Base-by-base conservation (phyloP, 2,329 filamentous ascomycete species). In the Chaetomium sp. region DNA sequence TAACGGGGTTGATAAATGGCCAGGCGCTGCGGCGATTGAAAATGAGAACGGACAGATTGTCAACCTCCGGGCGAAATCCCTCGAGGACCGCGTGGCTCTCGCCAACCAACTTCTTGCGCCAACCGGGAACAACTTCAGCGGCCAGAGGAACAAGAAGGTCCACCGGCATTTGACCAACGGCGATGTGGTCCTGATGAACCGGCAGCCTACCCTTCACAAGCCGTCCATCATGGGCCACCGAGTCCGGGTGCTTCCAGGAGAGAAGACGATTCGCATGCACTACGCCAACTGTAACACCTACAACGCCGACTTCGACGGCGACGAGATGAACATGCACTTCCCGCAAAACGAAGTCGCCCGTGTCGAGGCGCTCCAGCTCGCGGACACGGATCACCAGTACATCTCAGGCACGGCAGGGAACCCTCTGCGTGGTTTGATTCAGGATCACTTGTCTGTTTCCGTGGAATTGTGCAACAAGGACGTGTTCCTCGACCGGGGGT, bases 301-400 rank as follows among this genome's bases (percentile, higher is more conserved):
- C 78, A 99, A 99, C 66, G 94, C 94, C 36, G 94, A 99, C 79
- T 99, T 99, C 68, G 95, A 99, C 67, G 94, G 94, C 71, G 94
- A 99, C 69, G 94, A 99, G 72, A 99, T 99, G 94, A 99, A 99
- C 71, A 95, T 99, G 91, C 94, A 99, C 73, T 97, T 99, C 67
- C 94, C 94, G 1, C 94, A 99, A 66, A 97, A 96, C 64, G 95
- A 97, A 69, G 79, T 97, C 61, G 94, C 94, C 12, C 82, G 94
- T 64, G 89, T 92, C 2, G 94, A 99, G 74, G 94, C 94, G 1
- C 80, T 95, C 63, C 89, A 91, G 63, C 86, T 99, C 65, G 94
- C 94, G 40, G 92, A 97, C 69, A 96, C 94, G 2, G 92, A 99
- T 69, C 91, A 96, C 67, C 94, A 99, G 67, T 99, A 99, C 69